Base-by-base conservation (phyloP, 768 basidiomycete species). In the Psilocybe subaeruginosa region DNA sequence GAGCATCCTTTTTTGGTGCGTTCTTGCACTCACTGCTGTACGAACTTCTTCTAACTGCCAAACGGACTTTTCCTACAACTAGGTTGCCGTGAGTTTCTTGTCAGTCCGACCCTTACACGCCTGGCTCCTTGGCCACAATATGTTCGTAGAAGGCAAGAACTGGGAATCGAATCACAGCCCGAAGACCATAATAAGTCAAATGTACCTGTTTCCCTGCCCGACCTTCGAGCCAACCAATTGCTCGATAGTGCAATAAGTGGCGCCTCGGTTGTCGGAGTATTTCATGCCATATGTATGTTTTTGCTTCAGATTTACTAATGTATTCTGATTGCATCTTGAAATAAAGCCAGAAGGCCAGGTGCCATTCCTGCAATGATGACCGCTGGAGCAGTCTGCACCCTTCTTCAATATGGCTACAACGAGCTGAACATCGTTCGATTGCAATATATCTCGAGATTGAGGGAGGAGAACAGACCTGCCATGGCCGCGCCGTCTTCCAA, bases 1-100 rank as follows among this genome's bases (percentile, higher is more conserved):
- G 90, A 5, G 79, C 85, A 8, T 83, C 87, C 0, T 95, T 95
- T 76, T 95, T 95, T 73, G 82, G 94, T 94, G 61, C 56, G 89
- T 77, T 17, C n/a, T 19, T 33, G 12, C 41, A 1, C n/a, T 59
- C 46, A 6, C 31, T 49, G 17, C 41, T 31, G 17, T 54, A 46
- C 8, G 64, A 52, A 54, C 50, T 63, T 37, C 27, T 9, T 1
- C 5, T 33, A 54, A 23, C 47, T 53, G 7, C 9, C 46, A 45
- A 23, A 57, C 29, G 64, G 53, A 54, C 50, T 63, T 37, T 29
- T 9, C 3, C 5, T 33, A 54, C 31, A 49, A 54, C 14, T 64
- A 95, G 94, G 85, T 60, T 71, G 90, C 55, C 85, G 92, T 61
- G 94, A 95, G 79, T 92, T 87, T 69, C 68, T 84, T n/a, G 75